These are phyloP conservation scores for Agrocybe pediades DNA, from an alignment of 768 basidiomycete genomes.

Conservation along the genomic window DNA sequence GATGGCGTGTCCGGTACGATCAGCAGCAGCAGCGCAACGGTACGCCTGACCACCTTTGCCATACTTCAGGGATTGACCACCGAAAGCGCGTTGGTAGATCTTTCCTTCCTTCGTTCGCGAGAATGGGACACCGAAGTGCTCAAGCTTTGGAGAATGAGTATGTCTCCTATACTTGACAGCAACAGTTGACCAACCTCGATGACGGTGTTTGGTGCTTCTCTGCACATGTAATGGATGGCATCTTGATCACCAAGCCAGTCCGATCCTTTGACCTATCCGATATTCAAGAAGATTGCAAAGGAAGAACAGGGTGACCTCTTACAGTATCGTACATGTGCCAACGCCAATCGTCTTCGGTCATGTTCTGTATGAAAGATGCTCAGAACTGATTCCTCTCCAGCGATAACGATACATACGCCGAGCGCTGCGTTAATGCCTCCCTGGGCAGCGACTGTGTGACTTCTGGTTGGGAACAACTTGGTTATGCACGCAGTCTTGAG, in stretches of 20 bases:
- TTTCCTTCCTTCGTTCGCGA: slow-evolving; percentile 98
- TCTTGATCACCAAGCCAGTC: slow-evolving; percentile 99
- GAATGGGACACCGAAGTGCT: slow-evolving; percentile 98
- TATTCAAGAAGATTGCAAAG: slow-evolving; percentile 16
- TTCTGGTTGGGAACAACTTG: slow-evolving; percentile 97
- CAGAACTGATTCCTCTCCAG: slow-evolving; percentile 5
- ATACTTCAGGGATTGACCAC: slow-evolving; percentile 94
- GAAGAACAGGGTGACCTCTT: slow-evolving; percentile 28
- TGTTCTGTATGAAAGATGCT: slow-evolving; percentile 57
- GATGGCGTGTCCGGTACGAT: slow-evolving; percentile 97
- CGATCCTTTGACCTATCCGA: slow-evolving; percentile 89
- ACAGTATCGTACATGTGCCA: slow-evolving; percentile 99
- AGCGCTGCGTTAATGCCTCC: slow-evolving; percentile 99
- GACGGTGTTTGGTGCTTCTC: slow-evolving; percentile 93
- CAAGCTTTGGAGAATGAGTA: slow-evolving; percentile 59
- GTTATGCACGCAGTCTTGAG: slow-evolving; percentile 99
- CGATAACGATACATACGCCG: slow-evolving; percentile 57
- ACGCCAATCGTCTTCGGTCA: slow-evolving; percentile 99
- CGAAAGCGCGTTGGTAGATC: slow-evolving; percentile 99
- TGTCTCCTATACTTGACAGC: neutral
- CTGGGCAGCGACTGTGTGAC: slow-evolving; percentile 98
- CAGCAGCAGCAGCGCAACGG: slow-evolving; percentile 97
- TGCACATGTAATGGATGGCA: slow-evolving; percentile 99
- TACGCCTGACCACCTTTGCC: slow-evolving; percentile 99
- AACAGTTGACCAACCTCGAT: slow-evolving; percentile 64